Conservation (phyloP, 169 alveolate species). For the Plasmodium berghei region DNA sequence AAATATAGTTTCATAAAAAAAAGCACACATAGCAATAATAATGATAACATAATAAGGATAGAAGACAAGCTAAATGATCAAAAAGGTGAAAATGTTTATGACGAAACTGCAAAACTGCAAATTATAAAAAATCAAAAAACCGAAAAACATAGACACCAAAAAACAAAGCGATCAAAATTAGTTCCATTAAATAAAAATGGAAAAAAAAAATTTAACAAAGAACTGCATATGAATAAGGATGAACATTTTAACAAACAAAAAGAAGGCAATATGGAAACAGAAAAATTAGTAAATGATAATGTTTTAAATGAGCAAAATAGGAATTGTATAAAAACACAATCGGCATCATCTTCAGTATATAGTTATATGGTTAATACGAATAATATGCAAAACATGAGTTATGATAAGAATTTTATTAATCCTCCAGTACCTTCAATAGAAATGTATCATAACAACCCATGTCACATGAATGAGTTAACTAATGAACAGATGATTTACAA, state of each 20-base stretch:
- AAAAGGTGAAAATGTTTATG: not conserved
- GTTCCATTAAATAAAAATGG: constrained; percentile 18
- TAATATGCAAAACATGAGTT: constrained; percentile 29
- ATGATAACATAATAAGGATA: not conserved
- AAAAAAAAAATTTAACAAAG: constrained; percentile 23
- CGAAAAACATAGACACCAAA: constrained; percentile 13
- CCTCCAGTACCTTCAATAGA: constrained; percentile 46
- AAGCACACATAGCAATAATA: not conserved
- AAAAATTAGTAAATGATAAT: not conserved
- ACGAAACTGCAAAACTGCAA: constrained; percentile 1
- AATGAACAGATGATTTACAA: constrained; percentile 58
- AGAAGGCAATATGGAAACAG: not conserved
- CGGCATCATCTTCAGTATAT: constrained; percentile 47
- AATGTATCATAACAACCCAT: constrained; percentile 45
- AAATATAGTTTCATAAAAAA: constrained; percentile 8
- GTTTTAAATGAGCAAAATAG: constrained; percentile 3
- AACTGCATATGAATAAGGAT: not conserved
- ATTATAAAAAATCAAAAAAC: constrained; percentile 6
- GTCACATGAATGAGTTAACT: constrained; percentile 36
- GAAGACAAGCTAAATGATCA: constrained; percentile 1
- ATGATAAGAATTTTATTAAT: constrained; percentile 45
- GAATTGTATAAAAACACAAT: constrained; percentile 7
- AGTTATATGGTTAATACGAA: constrained; percentile 47
- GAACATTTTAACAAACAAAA: not conserved
- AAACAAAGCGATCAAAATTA: constrained; percentile 38